These are phyloP conservation scores for Umbelopsis ramanniana DNA, from an alignment of 192 early-diverging fungal genomes.

Conservation along the genomic window DNA sequence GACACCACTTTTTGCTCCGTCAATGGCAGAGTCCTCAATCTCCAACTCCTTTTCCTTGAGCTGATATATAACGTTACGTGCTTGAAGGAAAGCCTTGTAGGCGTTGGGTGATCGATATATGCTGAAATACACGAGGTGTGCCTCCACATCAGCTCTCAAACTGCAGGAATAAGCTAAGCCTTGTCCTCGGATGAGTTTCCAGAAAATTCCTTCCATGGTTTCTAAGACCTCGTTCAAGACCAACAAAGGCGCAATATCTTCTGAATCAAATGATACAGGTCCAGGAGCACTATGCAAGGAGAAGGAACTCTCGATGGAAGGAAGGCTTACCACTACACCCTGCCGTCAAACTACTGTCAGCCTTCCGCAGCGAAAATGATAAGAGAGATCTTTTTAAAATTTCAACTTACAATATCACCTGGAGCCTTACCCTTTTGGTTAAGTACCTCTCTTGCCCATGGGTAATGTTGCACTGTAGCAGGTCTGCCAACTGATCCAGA, in stretches of 20 bases:
- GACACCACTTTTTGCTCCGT: slow-evolving; percentile 63
- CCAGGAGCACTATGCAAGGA: slow-evolving; percentile 52
- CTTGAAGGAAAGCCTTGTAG: slow-evolving; percentile 57
- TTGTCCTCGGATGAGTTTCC: slow-evolving; percentile 64
- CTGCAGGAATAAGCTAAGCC: slow-evolving; percentile 59
- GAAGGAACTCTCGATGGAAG: slow-evolving; percentile 61
- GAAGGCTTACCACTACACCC: slow-evolving; percentile 54
- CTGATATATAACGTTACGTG: slow-evolving; percentile 52
- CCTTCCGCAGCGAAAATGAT: neutral
- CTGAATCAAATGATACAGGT: slow-evolving; percentile 48
- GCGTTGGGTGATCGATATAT: slow-evolving; percentile 59
- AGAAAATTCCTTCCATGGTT: slow-evolving; percentile 63
- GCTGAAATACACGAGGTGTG: slow-evolving; percentile 52
- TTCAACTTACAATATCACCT: slow-evolving; percentile 29
- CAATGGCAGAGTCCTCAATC: slow-evolving; percentile 51
- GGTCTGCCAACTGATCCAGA: neutral
- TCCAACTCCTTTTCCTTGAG: slow-evolving; percentile 50
- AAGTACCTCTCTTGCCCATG: slow-evolving; percentile 30
- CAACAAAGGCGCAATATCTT: slow-evolving; percentile 57
- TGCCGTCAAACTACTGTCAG: neutral
- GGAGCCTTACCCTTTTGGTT: slow-evolving; percentile 27
- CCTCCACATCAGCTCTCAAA: slow-evolving; percentile 48
- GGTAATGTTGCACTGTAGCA: slow-evolving; percentile 17
- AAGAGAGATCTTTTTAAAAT: neutral
- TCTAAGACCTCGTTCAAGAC: slow-evolving; percentile 59